Evolutionary conservation across 2,329 filamentous ascomycete species (phyloP).

Genomic region (Talaromyces amestolkiae): DNA sequence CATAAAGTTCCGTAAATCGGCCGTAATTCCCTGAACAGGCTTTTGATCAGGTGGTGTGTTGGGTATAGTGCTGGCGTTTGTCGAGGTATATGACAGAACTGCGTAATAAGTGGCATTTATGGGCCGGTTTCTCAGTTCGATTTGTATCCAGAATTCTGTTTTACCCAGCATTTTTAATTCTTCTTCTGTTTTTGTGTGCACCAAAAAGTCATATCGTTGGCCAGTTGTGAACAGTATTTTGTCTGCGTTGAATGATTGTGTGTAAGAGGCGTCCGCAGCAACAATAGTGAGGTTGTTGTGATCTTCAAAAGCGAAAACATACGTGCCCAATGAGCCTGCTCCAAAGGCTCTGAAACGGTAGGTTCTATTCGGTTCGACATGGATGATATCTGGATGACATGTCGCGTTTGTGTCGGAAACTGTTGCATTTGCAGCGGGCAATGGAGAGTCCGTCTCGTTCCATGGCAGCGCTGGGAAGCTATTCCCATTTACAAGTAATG

Average conservation of each 20-base stretch:
- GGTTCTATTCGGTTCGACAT: conserved; percentile 59
- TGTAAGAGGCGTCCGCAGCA: conserved; percentile 54
- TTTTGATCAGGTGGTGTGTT: conserved; percentile 16
- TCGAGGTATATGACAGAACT: conserved; percentile 24
- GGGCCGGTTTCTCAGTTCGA: conserved; percentile 28
- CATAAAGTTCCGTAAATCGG: conserved; percentile 20
- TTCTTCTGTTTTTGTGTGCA: conserved; percentile 49
- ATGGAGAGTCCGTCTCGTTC: conserved; percentile 20
- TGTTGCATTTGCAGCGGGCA: neutral
- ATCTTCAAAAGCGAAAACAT: conserved; percentile 56
- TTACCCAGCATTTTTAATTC: conserved; percentile 35
- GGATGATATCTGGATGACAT: conserved; percentile 53
- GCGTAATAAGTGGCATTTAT: conserved; percentile 28
- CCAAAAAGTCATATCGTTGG: conserved; percentile 59
- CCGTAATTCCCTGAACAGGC: conserved; percentile 21
- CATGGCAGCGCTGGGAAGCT: conserved; percentile 42
- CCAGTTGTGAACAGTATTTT: conserved; percentile 58
- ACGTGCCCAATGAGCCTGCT: conserved; percentile 47
- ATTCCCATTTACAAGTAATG: conserved; percentile 58
- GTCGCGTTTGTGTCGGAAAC: neutral
- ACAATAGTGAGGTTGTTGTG: conserved; percentile 59
- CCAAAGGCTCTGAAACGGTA: conserved; percentile 64
- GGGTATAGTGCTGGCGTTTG: conserved; percentile 1
- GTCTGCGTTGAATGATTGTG: conserved; percentile 33
- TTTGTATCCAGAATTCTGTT: conserved; percentile 49